Base-by-base conservation (phyloP, 192 early-diverging fungal species). In the Ambispora gerdemannii region DNA sequence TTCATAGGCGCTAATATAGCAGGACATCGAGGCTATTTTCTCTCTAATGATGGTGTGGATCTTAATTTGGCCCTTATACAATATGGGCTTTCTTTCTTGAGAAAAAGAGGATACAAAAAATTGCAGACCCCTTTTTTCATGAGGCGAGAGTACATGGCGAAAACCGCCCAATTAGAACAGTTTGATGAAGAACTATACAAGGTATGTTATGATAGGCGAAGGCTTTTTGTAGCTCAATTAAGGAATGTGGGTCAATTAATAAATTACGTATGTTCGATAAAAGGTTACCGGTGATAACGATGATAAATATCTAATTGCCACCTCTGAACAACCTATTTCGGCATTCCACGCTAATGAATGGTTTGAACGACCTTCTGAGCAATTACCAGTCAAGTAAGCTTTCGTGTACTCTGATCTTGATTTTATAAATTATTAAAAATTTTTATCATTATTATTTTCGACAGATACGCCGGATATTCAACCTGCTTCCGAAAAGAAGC, bases 401-500 rank as follows among this genome's bases (percentile, higher is more conserved):
- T 15, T 33, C 25, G n/a, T n/a, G n/a, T n/a, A n/a, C n/a, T n/a
- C 61, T 34, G 15, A 67, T 3, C 20, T 27, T 19, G 30, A 33
- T 7, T 25, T 3, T 3, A 34, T 28, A 61, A 7, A 58, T 53
- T 4, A 30, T 36, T 25, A 51, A 67, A 24, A 61, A n/a, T 43
- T 10, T 13, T 22, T 25, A 32, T 49, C 11, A 35, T n/a, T 50
- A 50, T 71, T n/a, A 71, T 15, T 71, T 70, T 72, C 28, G 3
- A 34, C 70, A 80, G 81, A 71, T 92, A 96, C 77, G 97, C 96
- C 32, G 97, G 97, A 35, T 91, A 91, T 79, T 97, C 95, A 50
- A 97, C 97, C 43, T 98, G 96, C 81, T 99, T 99, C 91, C 92
- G 97, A 65, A 99, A 99, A 77, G 97, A 99, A 83, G 97, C 97